phyloP scores from a whole-genome alignment of 1,284 basidiomycete genomes.

The Cryptococcus neoformans region DNA sequence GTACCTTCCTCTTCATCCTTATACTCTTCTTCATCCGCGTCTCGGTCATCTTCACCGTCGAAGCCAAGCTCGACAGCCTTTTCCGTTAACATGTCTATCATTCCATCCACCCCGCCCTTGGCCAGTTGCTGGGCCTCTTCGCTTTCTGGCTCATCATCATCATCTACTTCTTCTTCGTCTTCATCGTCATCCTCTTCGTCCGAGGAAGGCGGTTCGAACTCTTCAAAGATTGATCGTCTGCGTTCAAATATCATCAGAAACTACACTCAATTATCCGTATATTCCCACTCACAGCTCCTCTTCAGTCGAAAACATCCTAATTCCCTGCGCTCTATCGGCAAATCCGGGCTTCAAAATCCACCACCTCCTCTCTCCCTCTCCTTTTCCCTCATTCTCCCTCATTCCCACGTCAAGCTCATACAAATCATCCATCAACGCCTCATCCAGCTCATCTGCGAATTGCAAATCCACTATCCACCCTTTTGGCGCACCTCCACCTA shows the following conservation, averaged over 20 bases:
- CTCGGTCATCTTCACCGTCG: conserved; percentile 38
- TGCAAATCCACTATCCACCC: conserved; percentile 89
- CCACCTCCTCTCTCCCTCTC: conserved; percentile 55
- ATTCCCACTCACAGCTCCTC: conserved; percentile 56
- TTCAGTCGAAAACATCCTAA: conserved; percentile 82
- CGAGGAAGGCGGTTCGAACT: conserved; percentile 66
- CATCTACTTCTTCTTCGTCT: conserved; percentile 28
- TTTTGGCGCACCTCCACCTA: conserved; percentile 62
- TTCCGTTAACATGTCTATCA: conserved; percentile 9
- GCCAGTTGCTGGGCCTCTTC: conserved; percentile 27
- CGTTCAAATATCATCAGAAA: too few relatives aligned
- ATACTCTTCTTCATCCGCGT: conserved; percentile 18
- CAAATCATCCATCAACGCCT: conserved; percentile 88
- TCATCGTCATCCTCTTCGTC: conserved; percentile 29
- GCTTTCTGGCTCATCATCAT: conserved; percentile 50
- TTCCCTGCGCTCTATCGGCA: conserved; percentile 94
- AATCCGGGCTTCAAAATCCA: conserved; percentile 97
- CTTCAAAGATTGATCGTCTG: conserved; percentile 69
- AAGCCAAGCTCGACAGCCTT: conserved; percentile 15
- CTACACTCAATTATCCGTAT: neutral
- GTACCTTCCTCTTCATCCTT: conserved; percentile 53
- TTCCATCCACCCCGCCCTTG: conserved; percentile 42
- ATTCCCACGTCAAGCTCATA: conserved; percentile 76
- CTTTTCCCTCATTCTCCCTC: conserved; percentile 48
- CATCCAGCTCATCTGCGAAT: conserved; percentile 93